Evolutionary conservation across 2,329 filamentous ascomycete genomes (phyloP), one percentile per base, ranked within the genome.

Genomic region (Pseudogymnoascus sp.): DNA sequence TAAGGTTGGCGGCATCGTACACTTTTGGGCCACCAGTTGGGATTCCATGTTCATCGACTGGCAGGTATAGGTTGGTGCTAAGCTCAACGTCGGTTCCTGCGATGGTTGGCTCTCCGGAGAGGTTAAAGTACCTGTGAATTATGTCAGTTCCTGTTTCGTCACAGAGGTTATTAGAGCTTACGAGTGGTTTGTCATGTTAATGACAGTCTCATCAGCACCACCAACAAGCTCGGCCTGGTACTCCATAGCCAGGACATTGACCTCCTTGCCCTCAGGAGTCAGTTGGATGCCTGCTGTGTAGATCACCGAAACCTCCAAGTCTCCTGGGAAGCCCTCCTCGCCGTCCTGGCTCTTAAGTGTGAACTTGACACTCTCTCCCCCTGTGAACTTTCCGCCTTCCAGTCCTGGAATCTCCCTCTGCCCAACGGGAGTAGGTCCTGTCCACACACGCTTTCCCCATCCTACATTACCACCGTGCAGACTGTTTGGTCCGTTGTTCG

Each of bases 161-260:
- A 61, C 42, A 60, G 61, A 6, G 31, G 35, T 29, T 44, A 23
- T 26, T 11, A 60, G 35, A 7, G 74, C 79, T 69, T 76, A 91
- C 89, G 91, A 96, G 79, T 99, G 93, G 78, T 97, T 99, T 60
- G 95, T 97, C 77, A 97, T 83, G 77, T 93, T 96, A 74, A 97
- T 84, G 44, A 87, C 87, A 0, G 93, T 97, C 81, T 97, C 93
- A n/a, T 93, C 87, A 11, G 87, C 88, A 60, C 89, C 88, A 2
- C 83, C 88, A 2, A 91, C 82, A 56, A 97, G 81, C 75, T 91
- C 86, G 19, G 89, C 92, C 79, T 96, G 90, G 74, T 96, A 97
- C 75, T 97, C 95, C 60, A 96, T 90, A 63, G 87, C 87, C 64
- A 97, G 77, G 19, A 95, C 84, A 1, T 84, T 86, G 67, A 88